Evolutionary conservation across 169 alveolate genomes (phyloP), one percentile per base, ranked within the genome.

Genomic region (Plasmodium gallinaceum): DNA sequence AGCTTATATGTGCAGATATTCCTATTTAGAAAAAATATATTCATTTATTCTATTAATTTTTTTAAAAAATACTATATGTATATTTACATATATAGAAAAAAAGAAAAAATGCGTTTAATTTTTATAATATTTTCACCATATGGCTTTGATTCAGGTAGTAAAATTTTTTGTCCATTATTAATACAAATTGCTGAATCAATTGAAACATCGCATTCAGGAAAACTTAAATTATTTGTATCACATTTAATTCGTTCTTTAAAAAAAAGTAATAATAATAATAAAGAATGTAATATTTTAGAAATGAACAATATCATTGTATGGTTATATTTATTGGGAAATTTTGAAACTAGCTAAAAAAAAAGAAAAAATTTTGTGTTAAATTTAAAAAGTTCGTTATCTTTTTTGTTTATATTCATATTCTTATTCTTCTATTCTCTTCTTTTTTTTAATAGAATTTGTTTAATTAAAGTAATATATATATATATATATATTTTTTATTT

Each of bases 121-220:
- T n/a, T 18, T 10, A 48, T 45, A 18, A 68, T 24, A 22, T 51
- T 54, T 26, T 74, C 37, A 92, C 95, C 96, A 43, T 72, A 48
- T 57, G 95, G 92, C 45, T 80, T 74, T 37, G 96, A 94, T 20
- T 72, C 72, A 37, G 96, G 96, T 10, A 93, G 87, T 43, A 93
- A 61, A 32, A 93, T 74, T 20, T 86, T 93, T 76, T 88, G 93
- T 2, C 93, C 93, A 69, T 89, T 72, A 46, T 85, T 93, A 66
- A 93, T 93, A 76, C 96, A 93, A 65, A 93, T 89, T 5, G 96
- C 89, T 24, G 96, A 88, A 58, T 93, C 96, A 37, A 93, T 94
- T 24, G 92, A 88, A 20, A 93, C 86, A 39, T 93, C 96, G 46
- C 96, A 93, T 20, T 88, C 92, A 5, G 93, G 94, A 18, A 22